These are phyloP conservation scores for Chalciporus sphaerocephalus DNA, from an alignment of 768 basidiomycete species.

Conservation along the genomic window DNA sequence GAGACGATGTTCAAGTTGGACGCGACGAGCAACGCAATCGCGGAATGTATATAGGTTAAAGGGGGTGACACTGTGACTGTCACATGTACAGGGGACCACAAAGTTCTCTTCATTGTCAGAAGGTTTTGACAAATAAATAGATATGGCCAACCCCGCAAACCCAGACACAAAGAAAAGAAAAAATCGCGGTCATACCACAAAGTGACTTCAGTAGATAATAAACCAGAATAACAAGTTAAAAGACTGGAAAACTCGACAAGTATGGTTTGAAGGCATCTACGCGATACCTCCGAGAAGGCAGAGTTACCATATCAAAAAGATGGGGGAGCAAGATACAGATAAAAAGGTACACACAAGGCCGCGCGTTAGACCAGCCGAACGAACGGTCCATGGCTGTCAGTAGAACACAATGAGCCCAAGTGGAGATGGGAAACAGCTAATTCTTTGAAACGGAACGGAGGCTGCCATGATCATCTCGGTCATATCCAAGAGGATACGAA, in stretches of 20 bases:
- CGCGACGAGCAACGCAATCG: conserved; percentile 16
- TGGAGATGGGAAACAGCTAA: conserved; percentile 10
- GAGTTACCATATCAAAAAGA: conserved; percentile 15
- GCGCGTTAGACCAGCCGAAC: conserved; percentile 29
- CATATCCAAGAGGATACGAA: conserved; percentile 78
- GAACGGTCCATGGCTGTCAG: conserved; percentile 8
- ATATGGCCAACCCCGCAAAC: conserved; percentile 5
- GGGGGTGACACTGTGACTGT: conserved; percentile 24
- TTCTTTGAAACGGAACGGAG: conserved; percentile 25
- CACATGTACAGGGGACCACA: not conserved
- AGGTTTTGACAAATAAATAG: conserved; percentile 21
- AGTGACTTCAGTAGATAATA: conserved; percentile 2
- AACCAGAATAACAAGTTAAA: conserved; percentile 3
- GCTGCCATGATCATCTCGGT: conserved; percentile 35
- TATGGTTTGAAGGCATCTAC: conserved; percentile 2
- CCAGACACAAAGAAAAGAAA: conserved; percentile 11
- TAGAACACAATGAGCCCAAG: conserved; percentile 4
- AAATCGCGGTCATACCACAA: not conserved
- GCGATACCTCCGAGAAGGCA: conserved; percentile 2
- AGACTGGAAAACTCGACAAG: conserved; percentile 3
- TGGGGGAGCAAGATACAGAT: conserved; percentile 23
- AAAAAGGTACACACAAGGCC: conserved; percentile 24
- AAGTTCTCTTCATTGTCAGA: not conserved
- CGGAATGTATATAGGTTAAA: conserved; percentile 19
- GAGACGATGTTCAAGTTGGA: conserved; percentile 5